Base-by-base conservation (phyloP, 2,329 filamentous ascomycete species). In the Fonsecaea pedrosoi region DNA sequence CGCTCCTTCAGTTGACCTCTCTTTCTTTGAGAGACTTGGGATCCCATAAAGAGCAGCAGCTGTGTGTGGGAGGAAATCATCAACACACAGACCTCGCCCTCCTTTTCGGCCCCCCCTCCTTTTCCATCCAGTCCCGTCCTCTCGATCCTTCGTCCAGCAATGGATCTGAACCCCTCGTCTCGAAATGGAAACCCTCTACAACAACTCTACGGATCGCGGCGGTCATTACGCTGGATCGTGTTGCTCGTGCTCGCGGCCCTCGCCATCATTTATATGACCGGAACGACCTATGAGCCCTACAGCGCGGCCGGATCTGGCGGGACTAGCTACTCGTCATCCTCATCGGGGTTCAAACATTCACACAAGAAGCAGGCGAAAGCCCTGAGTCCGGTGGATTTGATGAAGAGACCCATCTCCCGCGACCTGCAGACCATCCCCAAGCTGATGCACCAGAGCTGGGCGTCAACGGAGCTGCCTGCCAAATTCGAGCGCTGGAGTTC, bases 401-500 rank as follows among this genome's bases (percentile, higher is more conserved):
- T 70, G 66, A 59, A 66, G 57, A 18, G 68, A 56, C 66, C 68
- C 4, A 68, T 68, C 12, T 68, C 68, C 38, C 65, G 67, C 62
- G 66, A 68, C 54, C 60, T 70, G 7, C 68, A 70, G 57, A 66
- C 66, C 30, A 69, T 72, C 25, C 72, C 71, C 3, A 72, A 72
- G 38, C 45, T 73, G 4, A 62, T 73, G n/a, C 72, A 73, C 61
- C 72, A 73, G 55, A 73, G 71, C 65, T 73, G 72, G 72, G 69
- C 68, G 6, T 66, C 71, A 48, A 63, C 53, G 1, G 69, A 72
- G 35, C 55, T 73, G 8, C 72, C 72, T 4, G 60, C 63, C 30
- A 73, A 73, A 45, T 70, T 78, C 37, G 58, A 75, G 37, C 54
- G 67, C 50, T 78, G 77, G 77, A 78, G 76, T 64, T 62, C 66